Base-by-base conservation (phyloP, 768 basidiomycete species). In the Piloderma croceum region DNA sequence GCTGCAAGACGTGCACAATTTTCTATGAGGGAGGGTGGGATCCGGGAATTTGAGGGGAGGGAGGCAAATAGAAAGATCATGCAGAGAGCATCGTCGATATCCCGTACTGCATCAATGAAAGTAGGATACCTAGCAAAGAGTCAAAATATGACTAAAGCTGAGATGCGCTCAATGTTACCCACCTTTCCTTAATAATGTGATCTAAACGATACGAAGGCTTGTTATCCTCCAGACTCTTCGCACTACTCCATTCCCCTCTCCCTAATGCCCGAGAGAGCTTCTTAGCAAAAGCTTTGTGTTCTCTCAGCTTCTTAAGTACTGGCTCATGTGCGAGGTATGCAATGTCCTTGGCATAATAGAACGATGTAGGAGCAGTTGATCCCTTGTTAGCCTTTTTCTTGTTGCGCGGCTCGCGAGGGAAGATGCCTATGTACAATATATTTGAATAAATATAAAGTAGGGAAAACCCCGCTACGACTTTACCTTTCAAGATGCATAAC, bases 281-380 rank as follows among this genome's bases (percentile, higher is more conserved):
- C 68, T 97, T 97, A 2, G 96, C 93, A 52, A 98, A 98, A 2
- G 92, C 83, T 61, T 99, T 99, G 69, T 99, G 96, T 59, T 98
- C 92, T 56, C 96, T 72, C 37, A 99, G 72, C 61, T 90, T 96
- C 60, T 79, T 81, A 19, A 99, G 71, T 9, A 98, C 81, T 2
- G 96, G 96, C 59, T 99, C 96, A 61, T 99, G 96, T 4, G 90
- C 83, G 24, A 99, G 79, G 64, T 94, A 98, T 42, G 89, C 87
- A 49, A 99, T 94, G 58, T 99, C 96, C 67, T 99, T 99, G 20
- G 89, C 71, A 60, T 98, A 97, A 68, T 99, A 99, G 68, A 98
- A 99, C 3, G 92, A 90, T 1, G 96, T 91, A 4, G 93, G 92
- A 0, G 90, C 93, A 38, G 92, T 91, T 3, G 90, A 94, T 2